A percentile compares a stretch with the other conserved stretches of the same genome.
Conservation (phyloP, 2,329 filamentous ascomycete genomes). For the Nectriaceae sp. region DNA sequence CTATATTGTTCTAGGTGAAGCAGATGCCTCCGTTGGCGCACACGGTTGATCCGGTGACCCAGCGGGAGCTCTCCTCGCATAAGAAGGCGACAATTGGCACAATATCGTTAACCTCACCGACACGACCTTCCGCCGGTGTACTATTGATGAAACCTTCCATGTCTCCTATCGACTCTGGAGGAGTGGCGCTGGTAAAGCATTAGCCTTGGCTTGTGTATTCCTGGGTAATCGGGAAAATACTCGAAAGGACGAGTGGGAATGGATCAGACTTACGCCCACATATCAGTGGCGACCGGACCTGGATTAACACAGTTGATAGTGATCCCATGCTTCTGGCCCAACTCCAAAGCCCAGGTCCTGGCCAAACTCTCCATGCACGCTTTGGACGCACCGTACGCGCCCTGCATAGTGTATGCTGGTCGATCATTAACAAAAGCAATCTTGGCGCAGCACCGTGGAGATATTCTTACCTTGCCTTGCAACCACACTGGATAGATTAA, state of each 20-base stretch:
- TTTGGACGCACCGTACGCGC: slow-evolving; percentile 4
- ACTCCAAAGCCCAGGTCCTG: slow-evolving; percentile 1
- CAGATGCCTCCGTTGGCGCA: slow-evolving; percentile 25
- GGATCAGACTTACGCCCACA: slow-evolving; percentile 1
- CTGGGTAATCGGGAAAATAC: too few relatives aligned
- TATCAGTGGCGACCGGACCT: slow-evolving; percentile 28
- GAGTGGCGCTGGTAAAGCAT: neutral
- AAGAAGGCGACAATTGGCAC: slow-evolving; percentile 29
- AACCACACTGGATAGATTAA: slow-evolving; percentile 28
- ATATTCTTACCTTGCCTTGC: slow-evolving; percentile 25
- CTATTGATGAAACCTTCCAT: slow-evolving; percentile 1
- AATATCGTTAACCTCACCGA: slow-evolving; percentile 28
- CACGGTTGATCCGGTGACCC: slow-evolving; percentile 26
- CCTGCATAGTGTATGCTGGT: slow-evolving; percentile 2
- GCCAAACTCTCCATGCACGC: slow-evolving; percentile 2
- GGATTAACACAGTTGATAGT: slow-evolving; percentile 34
- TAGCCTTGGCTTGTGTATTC: neutral
- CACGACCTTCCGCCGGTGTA: slow-evolving; percentile 17
- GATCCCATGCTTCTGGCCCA: slow-evolving; percentile 28
- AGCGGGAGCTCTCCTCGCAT: slow-evolving; percentile 23
- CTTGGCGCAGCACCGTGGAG: neutral
- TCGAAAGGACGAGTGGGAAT: neutral
- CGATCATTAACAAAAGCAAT: neutral
- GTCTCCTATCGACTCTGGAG: neutral
- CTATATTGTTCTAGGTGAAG: slow-evolving; percentile 2